Conservation (phyloP, 805 yeast species). For the Kuraishia floccosa region DNA sequence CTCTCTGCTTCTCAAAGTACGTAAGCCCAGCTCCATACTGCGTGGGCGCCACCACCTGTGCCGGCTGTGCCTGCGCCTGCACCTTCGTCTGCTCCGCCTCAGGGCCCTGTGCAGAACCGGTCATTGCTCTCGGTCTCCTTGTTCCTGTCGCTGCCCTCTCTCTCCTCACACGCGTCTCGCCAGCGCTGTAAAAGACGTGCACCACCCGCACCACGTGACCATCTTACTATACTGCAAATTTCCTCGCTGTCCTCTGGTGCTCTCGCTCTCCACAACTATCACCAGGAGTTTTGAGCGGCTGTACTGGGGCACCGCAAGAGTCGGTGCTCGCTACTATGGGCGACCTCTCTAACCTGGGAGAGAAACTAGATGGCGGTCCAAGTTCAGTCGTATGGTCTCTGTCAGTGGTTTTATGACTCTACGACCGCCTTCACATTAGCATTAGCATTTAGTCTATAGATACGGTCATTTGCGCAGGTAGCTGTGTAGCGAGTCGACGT, state of each 20-base stretch:
- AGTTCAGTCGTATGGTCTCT: not conserved
- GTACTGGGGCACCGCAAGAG: not conserved
- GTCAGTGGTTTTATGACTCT: not conserved
- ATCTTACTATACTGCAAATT: no score
- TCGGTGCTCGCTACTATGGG: not conserved
- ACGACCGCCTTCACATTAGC: not conserved
- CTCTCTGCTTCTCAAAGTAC: constrained; percentile 50
- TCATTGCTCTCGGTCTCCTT: not conserved
- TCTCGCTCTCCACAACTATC: no score
- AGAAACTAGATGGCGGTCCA: not conserved
- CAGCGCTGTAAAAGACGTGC: no score
- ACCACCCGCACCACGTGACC: no score
- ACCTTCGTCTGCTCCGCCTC: not conserved
- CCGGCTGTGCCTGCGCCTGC: not conserved
- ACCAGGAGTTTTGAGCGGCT: no score
- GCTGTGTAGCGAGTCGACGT: not conserved
- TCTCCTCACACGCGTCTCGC: no score
- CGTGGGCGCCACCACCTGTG: not conserved
- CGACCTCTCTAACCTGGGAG: not conserved
- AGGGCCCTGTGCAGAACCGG: not conserved
- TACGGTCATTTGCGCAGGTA: not conserved
- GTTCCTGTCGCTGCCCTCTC: no score
- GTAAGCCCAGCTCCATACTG: not conserved
- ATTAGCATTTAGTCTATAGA: not conserved
- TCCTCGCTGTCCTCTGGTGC: no score